Conservation (phyloP, 2,329 filamentous ascomycete species). For the Fusarium nematophilum region DNA sequence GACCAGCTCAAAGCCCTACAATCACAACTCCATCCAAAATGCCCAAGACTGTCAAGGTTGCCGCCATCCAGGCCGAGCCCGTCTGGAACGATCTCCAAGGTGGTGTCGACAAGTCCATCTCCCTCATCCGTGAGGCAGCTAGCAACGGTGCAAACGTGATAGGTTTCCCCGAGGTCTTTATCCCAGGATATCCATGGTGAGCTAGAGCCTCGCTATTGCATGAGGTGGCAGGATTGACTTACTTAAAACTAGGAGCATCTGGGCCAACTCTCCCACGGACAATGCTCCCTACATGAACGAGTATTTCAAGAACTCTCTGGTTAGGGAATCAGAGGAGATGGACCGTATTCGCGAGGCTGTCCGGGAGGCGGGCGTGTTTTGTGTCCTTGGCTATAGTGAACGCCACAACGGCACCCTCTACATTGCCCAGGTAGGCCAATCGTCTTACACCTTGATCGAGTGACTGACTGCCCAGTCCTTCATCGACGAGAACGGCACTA, state of each 20-base stretch:
- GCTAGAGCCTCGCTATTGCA: background rate
- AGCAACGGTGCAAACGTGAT: background rate
- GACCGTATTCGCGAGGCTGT: background rate
- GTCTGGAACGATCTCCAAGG: conserved; percentile 2
- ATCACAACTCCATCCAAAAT: too few relatives aligned
- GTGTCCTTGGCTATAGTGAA: conserved; percentile 7
- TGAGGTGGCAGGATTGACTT: too few relatives aligned
- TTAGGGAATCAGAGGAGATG: background rate
- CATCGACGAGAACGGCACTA: conserved; percentile 32
- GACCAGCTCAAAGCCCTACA: too few relatives aligned
- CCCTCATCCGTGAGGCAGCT: background rate
- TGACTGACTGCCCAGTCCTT: background rate
- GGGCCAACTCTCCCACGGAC: background rate
- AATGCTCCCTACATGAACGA: background rate
- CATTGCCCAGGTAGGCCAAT: background rate
- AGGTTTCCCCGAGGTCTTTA: conserved; percentile 7
- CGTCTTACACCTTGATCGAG: background rate
- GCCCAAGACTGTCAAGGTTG: conserved; percentile 1
- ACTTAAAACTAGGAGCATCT: conserved; percentile 2
- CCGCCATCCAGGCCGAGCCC: conserved; percentile 6
- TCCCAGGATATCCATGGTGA: conserved; percentile 11
- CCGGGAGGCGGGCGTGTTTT: background rate
- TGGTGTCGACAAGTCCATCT: background rate
- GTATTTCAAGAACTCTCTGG: background rate
- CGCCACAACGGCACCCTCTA: background rate